These are phyloP conservation scores for Thalassiosira mediterranea DNA, from an alignment of 352 stramenopile species.

Conservation along the genomic window DNA sequence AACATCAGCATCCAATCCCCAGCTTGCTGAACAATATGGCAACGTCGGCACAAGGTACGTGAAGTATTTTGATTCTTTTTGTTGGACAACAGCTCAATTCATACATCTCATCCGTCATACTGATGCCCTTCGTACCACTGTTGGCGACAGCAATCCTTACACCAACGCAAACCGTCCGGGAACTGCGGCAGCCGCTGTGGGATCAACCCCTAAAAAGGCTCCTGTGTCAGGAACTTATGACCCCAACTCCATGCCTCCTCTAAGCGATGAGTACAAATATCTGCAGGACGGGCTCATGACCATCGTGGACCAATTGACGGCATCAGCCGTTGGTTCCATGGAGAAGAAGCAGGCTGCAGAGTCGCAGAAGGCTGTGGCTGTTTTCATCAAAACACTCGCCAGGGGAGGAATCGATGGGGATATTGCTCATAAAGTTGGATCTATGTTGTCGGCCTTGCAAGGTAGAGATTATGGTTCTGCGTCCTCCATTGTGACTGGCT, in stretches of 20 bases:
- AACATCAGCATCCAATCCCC: constrained; percentile 81
- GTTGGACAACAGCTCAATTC: too few species aligned
- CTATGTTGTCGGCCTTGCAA: constrained; percentile 64
- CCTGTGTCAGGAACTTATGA: constrained; percentile 73
- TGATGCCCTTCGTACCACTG: too few species aligned
- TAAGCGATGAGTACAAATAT: constrained; percentile 66
- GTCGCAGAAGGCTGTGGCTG: constrained; percentile 77
- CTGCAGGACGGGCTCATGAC: constrained; percentile 74
- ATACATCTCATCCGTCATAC: too few species aligned
- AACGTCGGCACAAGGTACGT: constrained; percentile 81
- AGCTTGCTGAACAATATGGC: constrained; percentile 81
- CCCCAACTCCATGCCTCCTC: constrained; percentile 43
- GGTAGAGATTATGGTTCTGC: constrained; percentile 74
- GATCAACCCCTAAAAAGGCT: constrained; percentile 41
- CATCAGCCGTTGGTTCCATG: constrained; percentile 32
- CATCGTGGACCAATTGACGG: constrained; percentile 63
- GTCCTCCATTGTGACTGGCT: constrained; percentile 86
- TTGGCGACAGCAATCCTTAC: constrained; percentile 83
- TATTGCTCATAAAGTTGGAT: constrained; percentile 63
- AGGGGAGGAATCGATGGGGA: constrained; percentile 69
- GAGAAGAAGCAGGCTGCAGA: constrained; percentile 84
- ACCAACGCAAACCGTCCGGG: constrained; percentile 61
- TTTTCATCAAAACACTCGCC: constrained; percentile 81
- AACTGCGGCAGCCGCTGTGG: constrained; percentile 56
- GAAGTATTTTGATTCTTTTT: neutral